These are phyloP conservation scores for Draba incana DNA, from an alignment of 345 rosid species.

Conservation along the genomic window DNA sequence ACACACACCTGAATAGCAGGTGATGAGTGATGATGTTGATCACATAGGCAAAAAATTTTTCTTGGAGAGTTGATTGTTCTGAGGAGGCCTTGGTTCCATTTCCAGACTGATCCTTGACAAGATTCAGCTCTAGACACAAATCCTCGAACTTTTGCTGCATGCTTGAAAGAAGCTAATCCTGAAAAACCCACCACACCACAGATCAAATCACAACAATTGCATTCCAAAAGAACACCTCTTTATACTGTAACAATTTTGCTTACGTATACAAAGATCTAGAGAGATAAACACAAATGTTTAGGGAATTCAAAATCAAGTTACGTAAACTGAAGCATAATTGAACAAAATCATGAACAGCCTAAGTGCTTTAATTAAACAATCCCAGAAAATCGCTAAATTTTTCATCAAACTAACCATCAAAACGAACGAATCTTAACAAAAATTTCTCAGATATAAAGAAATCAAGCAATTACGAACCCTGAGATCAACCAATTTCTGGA, in stretches of 20 bases:
- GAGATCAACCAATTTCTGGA: constrained; percentile 65
- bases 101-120: constrained; percentile 45
- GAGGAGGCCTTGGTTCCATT: constrained; percentile 19
- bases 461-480: constrained; percentile 55
- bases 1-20: constrained; percentile 45
- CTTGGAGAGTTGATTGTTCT: constrained; percentile 18
- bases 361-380: constrained; percentile 24
- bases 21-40: constrained; percentile 64
- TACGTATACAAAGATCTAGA: constrained; percentile 1
- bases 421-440: neutral
- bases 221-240: neutral
- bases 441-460: neutral
- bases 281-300: neutral
- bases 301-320: constrained; percentile 13
- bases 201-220: neutral
- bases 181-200: constrained; percentile 11
- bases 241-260: neutral
- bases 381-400: constrained; percentile 7
- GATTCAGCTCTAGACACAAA: constrained; percentile 62
- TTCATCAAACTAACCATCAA: neutral
- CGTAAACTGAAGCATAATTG: constrained; percentile 32
- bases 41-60: constrained; percentile 73
- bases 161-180: constrained; percentile 81
- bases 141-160: constrained; percentile 91
- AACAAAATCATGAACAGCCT: constrained; percentile 25